Evolutionary conservation across 2,329 filamentous ascomycete species (phyloP), one percentile per base, ranked within the genome.

Genomic region (Phialophora tarda): DNA sequence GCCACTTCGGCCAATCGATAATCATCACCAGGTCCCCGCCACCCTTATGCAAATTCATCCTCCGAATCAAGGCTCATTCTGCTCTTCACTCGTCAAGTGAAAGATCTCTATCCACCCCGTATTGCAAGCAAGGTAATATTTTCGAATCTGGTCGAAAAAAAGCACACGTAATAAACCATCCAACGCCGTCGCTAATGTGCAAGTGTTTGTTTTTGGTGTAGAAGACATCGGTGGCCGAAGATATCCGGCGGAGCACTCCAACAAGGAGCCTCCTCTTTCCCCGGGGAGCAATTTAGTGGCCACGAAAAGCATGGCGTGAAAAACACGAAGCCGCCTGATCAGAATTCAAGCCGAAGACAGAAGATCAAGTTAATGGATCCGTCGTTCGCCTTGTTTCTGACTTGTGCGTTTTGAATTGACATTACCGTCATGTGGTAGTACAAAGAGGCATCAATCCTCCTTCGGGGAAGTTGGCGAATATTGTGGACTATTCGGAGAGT

Each of bases 391-490:
- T 48, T 32, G 44, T 30, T 17, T 59, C 56, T 61, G 55, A 63
- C 47, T 53, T 54, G 51, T 53, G 17, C 21, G 55, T 38, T 56
- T 59, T 34, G 47, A 58, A 38, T 57, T 57, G 58, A 64, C 61
- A 56, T 61, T 34, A 44, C 57, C 53, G 59, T 67, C 66, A 64
- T 34, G 34, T 72, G 69, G 64, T 73, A 54, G 51, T 72, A 71
- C 67, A 71, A 21, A 55, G 58, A 51, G 61, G 53, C 51, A 62
- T 63, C 66, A 69, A 54, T 73, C 72, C 68, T 73, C 68, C 53
- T 73, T 73, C 12, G 72, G 72, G 64, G 72, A 73, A 62, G 65
- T 73, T 38, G 73, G 72, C 74, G 79, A 77, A 71, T 82, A 82
- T 67, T 81, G 80, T 17, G 48, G 48, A 26, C 48, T 51, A 17